Percentiles rank a stretch among this genome's conserved stretches.
Conservation (phyloP, 352 stramenopile genomes). For the Globisporangium alternatum region DNA sequence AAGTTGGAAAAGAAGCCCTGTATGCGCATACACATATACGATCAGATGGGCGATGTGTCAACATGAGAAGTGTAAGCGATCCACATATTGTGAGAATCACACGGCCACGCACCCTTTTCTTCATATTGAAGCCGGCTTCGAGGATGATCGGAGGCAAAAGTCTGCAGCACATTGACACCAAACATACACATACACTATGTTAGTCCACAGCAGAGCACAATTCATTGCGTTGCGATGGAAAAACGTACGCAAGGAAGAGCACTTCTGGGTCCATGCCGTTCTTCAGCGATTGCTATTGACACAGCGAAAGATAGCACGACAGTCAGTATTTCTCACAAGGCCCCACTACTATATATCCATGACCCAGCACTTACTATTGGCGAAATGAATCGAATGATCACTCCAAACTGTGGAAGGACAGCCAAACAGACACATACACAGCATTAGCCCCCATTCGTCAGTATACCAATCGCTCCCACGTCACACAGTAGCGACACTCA, state of each 20-base stretch:
- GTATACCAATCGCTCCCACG: background rate
- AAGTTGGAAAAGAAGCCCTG: slow-evolving; percentile 89
- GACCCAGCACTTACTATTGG: slow-evolving; percentile 41
- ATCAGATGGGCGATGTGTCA: slow-evolving; percentile 6
- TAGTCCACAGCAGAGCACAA: background rate
- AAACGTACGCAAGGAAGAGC: slow-evolving; percentile 74
- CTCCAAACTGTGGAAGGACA: slow-evolving; percentile 51
- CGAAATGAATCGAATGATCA: slow-evolving; percentile 72
- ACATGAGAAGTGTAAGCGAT: background rate
- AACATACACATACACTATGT: background rate
- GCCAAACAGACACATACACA: background rate
- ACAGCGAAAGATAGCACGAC: slow-evolving; percentile 3
- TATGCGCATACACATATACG: slow-evolving; percentile 5
- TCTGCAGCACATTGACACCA: slow-evolving; percentile 16
- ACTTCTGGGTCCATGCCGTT: slow-evolving; percentile 82
- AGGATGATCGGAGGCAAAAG: slow-evolving; percentile 81
- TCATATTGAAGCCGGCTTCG: slow-evolving; percentile 86
- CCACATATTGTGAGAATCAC: background rate
- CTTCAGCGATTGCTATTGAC: slow-evolving; percentile 64
- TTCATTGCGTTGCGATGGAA: background rate
- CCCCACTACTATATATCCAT: background rate
- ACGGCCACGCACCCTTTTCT: slow-evolving; percentile 58
- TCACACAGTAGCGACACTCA: slow-evolving; percentile 24
- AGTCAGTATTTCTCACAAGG: background rate
- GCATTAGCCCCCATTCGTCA: background rate